Conservation (phyloP, 805 yeast species). For the Zygosaccharomyces siamensis region DNA sequence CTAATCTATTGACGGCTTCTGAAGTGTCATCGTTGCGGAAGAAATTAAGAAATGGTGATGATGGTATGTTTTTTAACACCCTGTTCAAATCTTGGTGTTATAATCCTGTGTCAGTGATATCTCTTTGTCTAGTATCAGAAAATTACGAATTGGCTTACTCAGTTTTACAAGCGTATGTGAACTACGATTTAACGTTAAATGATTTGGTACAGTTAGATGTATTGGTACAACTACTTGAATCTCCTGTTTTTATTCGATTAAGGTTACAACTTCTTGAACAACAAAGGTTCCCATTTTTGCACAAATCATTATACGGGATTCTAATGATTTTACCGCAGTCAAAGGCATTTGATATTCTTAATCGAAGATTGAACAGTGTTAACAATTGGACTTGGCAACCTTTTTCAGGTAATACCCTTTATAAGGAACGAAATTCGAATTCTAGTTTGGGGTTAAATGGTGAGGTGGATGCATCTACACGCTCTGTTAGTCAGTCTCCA, state of each 20-base stretch:
- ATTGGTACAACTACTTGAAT: constrained; percentile 82
- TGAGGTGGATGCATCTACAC: constrained; percentile 20
- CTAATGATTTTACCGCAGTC: constrained; percentile 94
- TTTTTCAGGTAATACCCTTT: constrained; percentile 2
- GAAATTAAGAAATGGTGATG: constrained; percentile 63
- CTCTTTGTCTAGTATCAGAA: constrained; percentile 79
- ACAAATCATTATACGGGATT: constrained; percentile 85
- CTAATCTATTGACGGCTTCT: constrained; percentile 78
- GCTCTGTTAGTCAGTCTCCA: constrained; percentile 28
- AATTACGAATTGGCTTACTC: constrained; percentile 82
- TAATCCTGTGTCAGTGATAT: constrained; percentile 81
- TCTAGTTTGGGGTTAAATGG: constrained; percentile 12
- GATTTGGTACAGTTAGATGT: constrained; percentile 83
- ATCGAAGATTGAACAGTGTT: constrained; percentile 58
- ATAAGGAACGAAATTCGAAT: constrained; percentile 9
- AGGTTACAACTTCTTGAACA: constrained; percentile 89
- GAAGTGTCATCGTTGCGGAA: constrained; percentile 69
- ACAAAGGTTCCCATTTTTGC: constrained; percentile 69
- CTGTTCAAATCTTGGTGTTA: constrained; percentile 89
- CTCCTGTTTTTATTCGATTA: constrained; percentile 84
- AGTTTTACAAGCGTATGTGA: constrained; percentile 76
- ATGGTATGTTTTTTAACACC: constrained; percentile 64
- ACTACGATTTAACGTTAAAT: constrained; percentile 67
- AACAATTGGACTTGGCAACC: constrained; percentile 30
- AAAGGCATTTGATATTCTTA: constrained; percentile 76